phyloP scores from a whole-genome alignment of 2,329 filamentous ascomycete species.

The Coniochaeta sp. region DNA sequence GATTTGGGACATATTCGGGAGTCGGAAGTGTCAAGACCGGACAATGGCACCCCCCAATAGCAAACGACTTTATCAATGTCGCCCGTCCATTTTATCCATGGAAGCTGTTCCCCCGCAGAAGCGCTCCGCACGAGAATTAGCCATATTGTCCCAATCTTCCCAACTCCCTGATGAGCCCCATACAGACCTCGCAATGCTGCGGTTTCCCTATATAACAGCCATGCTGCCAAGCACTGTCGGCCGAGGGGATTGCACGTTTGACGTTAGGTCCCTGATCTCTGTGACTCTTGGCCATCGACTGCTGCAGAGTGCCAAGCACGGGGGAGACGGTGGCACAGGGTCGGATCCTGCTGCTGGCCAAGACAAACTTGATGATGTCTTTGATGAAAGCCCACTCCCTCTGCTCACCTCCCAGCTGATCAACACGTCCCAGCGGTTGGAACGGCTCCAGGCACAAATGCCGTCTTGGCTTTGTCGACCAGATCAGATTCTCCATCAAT shows the following conservation, averaged over 20 bases:
- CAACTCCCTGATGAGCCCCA: not conserved
- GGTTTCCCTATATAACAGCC: constrained; percentile 1
- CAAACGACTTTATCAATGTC: not conserved
- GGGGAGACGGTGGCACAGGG: not conserved
- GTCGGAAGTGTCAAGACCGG: not conserved
- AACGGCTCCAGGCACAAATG: not conserved
- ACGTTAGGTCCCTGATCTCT: not conserved
- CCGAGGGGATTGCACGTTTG: not conserved
- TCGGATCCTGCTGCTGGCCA: not conserved
- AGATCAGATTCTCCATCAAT: not conserved
- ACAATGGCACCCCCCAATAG: not conserved
- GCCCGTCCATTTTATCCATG: not conserved
- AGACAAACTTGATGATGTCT: constrained; percentile 1
- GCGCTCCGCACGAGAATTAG: not conserved
- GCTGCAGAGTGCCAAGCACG: constrained; percentile 1
- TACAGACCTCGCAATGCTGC: not conserved
- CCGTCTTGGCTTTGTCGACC: not conserved
- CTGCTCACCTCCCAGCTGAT: not conserved
- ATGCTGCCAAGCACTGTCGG: constrained; percentile 1
- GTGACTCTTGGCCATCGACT: not conserved
- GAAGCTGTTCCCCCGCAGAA: not conserved
- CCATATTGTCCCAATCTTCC: not conserved
- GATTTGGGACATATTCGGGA: not conserved
- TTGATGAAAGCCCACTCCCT: not conserved
- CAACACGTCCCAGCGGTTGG: not conserved